Base-by-base conservation (phyloP, 345 rosid species). In the Iberis pinnata region DNA sequence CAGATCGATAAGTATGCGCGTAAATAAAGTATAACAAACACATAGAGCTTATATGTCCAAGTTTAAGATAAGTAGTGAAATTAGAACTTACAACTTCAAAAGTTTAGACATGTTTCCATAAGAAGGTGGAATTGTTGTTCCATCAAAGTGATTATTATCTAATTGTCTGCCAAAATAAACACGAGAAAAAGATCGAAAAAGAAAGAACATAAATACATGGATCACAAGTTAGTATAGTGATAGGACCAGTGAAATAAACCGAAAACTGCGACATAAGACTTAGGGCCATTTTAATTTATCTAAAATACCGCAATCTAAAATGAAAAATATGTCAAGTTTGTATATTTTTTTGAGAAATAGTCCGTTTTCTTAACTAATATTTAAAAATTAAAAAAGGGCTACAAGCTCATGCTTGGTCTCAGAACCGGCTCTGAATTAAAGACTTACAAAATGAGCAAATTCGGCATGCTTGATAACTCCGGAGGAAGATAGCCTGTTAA, bases 91-190 rank as follows among this genome's bases (percentile, higher is more conserved):
- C 98, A 92, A 13, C 60, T 92, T 92, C 76, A 85, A 68, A 63
- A 92, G 73, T 42, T 77, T 78, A 36, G 88, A 64, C 88, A 92
- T 83, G 71, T 75, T 80, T 49, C 76, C 69, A 37, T 81, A 92
- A 52, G 95, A 71, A 38, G 19, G 65, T 46, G 98, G 98, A 69
- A 92, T 92, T 7, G 76, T 43, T 40, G 56, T 68, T 64, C 98
- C 95, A 16, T 75, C 76, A 31, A 92, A 92, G 71, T 83, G 68
- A 81, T 92, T 92, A 70, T 88, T 88, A 67, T 92, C 98, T 35
- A 81, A 75, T 58, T 92, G 98, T 44, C 98, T 92, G 83, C 76
- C 74, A 63, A 69, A 57, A 26, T 19, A 59, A 65, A 26, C 69
- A 69, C 11, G 14, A n/a, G 12, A 57, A 12, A 51, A 26, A 13